Base-by-base conservation (phyloP, 23 red algal species). In the Porphyridium purpureum region DNA sequence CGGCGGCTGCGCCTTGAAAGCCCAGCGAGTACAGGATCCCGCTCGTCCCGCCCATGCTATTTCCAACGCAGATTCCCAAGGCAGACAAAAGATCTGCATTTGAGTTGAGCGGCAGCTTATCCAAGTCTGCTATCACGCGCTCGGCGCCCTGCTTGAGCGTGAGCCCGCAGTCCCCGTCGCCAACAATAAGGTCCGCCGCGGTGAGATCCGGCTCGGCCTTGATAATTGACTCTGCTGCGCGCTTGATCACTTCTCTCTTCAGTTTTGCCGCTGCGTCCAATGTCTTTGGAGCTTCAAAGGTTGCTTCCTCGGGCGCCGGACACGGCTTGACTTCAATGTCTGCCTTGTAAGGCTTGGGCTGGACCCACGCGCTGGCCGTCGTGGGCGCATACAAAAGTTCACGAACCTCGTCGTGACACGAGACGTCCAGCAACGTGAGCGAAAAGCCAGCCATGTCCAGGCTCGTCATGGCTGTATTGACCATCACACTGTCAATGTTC, bases 1-100 rank as follows among this genome's bases (percentile, higher is more conserved):
- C 29, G 24, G 78, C 66, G 29, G 47, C 57, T 5, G 53, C 53
- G 0, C 20, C 53, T 35, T 31, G 17, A 24, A 57, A 24, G 2
- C 19, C 53, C 28, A 57, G 24, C 3, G 28, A 35, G 3, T 21
- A 5, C 19, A 57, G 32, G 3, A 15, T 24, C 1, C 53, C 53
- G 1, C 20, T 24, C 3, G 53, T 57, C 4, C 53, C 53, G 0
- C 53, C 53, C 53, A 57, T 57, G 28, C 20, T 20, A 20, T 57
- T 20, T 17, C 24, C 53, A 15, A 35, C 53, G 8, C 11, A 44
- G 11, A 44, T 11, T 44, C 38, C 38, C 11, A 44, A 11, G 11
- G 38, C 38, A 44, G 11, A 11, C 38, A 44, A 17, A 44, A 17
- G 11, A 17, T 17, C 17, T 17, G 38, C 11, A 11, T 11, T 11